Percentiles rank a stretch among this genome's conserved stretches.
phyloP scores from a whole-genome alignment of 352 stramenopile genomes.

The Pilasporangium apinafurcum region DNA sequence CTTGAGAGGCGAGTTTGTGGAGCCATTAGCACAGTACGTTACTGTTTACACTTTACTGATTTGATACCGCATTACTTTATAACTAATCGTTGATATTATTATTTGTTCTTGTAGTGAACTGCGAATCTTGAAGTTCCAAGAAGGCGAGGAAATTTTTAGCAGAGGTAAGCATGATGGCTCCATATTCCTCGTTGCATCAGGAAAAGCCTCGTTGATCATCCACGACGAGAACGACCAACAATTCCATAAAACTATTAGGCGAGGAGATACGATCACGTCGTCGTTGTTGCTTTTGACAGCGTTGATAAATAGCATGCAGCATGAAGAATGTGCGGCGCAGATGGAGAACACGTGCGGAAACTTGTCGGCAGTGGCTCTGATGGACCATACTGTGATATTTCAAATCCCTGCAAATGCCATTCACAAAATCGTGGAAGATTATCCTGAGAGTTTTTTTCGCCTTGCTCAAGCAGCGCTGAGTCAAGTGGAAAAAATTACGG shows the following conservation, averaged over 20 bases:
- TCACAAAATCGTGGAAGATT: constrained; percentile 36
- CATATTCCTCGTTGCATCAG: constrained; percentile 64
- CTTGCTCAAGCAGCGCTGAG: constrained; percentile 65
- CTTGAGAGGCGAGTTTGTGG: constrained; percentile 59
- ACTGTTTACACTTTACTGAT: background rate
- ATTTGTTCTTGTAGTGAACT: constrained; percentile 32
- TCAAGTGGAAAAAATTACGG: constrained; percentile 81
- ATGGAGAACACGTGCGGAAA: constrained; percentile 45
- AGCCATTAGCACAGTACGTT: constrained; percentile 32
- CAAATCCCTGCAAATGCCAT: constrained; percentile 50
- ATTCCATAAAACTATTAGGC: constrained; percentile 45
- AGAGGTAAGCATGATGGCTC: constrained; percentile 60
- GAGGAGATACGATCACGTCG: constrained; percentile 69
- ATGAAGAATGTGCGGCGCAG: constrained; percentile 11
- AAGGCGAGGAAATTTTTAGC: constrained; percentile 54
- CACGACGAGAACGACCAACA: constrained; percentile 27
- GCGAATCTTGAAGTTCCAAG: constrained; percentile 33
- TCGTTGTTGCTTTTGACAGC: constrained; percentile 57
- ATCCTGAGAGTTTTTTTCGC: constrained; percentile 70
- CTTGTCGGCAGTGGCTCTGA: constrained; percentile 40
- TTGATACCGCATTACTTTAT: background rate
- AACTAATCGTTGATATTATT: background rate
- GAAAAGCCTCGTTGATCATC: constrained; percentile 49
- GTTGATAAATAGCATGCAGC: constrained; percentile 35
- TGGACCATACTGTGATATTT: constrained; percentile 55